Conservation (phyloP, 495 filamentous ascomycete genomes). For the Chaetomium cochliodes region DNA sequence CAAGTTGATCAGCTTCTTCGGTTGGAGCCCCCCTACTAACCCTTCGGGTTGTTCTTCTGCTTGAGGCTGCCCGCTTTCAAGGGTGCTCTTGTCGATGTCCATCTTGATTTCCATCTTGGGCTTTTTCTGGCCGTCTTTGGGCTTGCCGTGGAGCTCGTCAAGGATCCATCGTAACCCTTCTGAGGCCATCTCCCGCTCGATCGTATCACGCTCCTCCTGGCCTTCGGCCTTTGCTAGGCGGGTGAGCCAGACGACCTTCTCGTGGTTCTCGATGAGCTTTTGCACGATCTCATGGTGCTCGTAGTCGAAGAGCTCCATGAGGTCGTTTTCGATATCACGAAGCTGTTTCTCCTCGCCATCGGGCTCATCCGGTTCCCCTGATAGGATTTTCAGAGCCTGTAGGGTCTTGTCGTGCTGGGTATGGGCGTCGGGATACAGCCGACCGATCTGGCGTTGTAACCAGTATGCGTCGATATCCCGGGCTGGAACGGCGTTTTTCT, state of each 20-base stretch:
- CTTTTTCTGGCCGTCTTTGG: constrained; percentile 56
- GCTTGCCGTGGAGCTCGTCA: constrained; percentile 70
- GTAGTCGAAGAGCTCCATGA: constrained; percentile 98
- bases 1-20: constrained; percentile 81
- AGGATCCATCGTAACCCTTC: constrained; percentile 84
- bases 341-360: constrained; percentile 72
- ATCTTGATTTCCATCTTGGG: constrained; percentile 85
- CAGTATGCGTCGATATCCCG: constrained; percentile 96
- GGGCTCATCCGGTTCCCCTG: constrained; percentile 67
- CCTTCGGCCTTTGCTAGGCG: constrained; percentile 82
- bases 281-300: constrained; percentile 92
- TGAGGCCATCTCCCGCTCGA: constrained; percentile 87
- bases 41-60: constrained; percentile 53
- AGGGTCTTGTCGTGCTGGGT: constrained; percentile 84
- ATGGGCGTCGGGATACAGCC: constrained; percentile 84
- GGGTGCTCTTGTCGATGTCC: constrained; percentile 79
- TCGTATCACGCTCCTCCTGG: constrained; percentile 67
- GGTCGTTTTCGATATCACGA: constrained; percentile 93
- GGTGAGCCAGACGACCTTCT: constrained; percentile 94
- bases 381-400: constrained; percentile 75
- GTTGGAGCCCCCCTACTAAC: constrained; percentile 82
- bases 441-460: constrained; percentile 89
- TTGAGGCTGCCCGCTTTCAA: constrained; percentile 44
- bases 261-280: constrained; percentile 85
- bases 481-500: constrained; percentile 67